Evolutionary conservation across 257 asterid species (phyloP), one percentile per base, ranked within the genome.

Genomic region (Solanum piurae): DNA sequence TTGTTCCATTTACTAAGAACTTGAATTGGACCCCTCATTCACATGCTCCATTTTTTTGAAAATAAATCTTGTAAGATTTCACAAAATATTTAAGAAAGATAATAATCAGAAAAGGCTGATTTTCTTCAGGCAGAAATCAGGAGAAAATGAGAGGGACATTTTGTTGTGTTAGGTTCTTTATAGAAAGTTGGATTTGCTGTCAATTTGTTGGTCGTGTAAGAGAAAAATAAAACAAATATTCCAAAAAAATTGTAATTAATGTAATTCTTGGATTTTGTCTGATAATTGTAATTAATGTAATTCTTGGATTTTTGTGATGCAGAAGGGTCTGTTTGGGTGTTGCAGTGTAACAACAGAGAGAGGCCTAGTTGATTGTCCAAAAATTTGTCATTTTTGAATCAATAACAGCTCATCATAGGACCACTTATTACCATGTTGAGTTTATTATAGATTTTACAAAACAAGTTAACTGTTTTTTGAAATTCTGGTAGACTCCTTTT

Each of bases 381-480:
- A 46, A 16, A 49, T 44, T 34, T 86, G 88, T 86, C 88, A 86
- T 72, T 38, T 68, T 23, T 74, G 68, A 36, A 46, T 86, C 46
- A 42, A 68, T 27, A 40, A 86, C 88, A 86, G 88, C 88, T 69
- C 83, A 86, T 86, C 31, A 71, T 74, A 86, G 88, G 88, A 86
- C 88, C 88, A 86, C 88, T 40, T 55, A 55, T 55, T 18, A 69
- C 49, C 44, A 86, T 86, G 88, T 55, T 55, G 44, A n/a, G 40
- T 69, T 87, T 69, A 49, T 34, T 77, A 52, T 77, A 37, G 60
- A 83, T 33, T 60, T 66, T 87, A 76, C 52, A 23, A 33, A 29
- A 72, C 40, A 87, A 10, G 31, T 37, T 72, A 18, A 83, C 58
- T 40, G 11, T 29, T 14, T 14, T 86, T 77, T 18, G 36, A 87